Percentiles rank a stretch among this genome's conserved stretches.
Conservation (phyloP, 78 protist genomes). For the Cyanophora paradoxa region DNA sequence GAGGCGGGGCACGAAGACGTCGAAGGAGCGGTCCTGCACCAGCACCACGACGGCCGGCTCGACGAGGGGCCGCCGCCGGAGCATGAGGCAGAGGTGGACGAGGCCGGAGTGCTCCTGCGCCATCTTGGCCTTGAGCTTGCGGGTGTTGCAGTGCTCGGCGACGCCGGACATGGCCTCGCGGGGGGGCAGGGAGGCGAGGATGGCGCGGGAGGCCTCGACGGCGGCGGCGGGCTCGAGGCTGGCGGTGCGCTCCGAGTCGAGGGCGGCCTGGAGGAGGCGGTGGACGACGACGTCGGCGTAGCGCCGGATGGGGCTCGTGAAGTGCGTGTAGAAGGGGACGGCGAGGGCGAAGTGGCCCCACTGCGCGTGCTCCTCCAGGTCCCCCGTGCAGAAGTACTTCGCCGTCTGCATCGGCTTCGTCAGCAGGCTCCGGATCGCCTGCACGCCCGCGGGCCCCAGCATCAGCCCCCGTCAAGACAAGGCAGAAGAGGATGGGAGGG, state of each 20-base stretch:
- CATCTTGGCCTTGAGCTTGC: too few relatives aligned
- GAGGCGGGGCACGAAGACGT: too few relatives aligned
- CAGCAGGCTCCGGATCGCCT: background rate
- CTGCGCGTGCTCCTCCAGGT: background rate
- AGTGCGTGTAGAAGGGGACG: slow-evolving; percentile 90
- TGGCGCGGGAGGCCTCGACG: too few relatives aligned
- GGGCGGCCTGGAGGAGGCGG: background rate
- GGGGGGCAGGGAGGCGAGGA: too few relatives aligned
- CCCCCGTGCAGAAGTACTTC: background rate
- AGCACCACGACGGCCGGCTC: too few relatives aligned
- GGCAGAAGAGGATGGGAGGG: background rate
- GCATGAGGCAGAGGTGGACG: too few relatives aligned
- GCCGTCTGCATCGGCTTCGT: background rate
- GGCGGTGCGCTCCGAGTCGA: slow-evolving; percentile 19
- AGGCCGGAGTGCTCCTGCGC: too few relatives aligned
- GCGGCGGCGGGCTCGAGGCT: slow-evolving; percentile 48
- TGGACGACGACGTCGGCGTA: slow-evolving; percentile 28
- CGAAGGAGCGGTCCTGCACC: too few relatives aligned
- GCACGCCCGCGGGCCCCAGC: background rate
- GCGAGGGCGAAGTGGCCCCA: slow-evolving; percentile 73
- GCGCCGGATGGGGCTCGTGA: slow-evolving; percentile 92
- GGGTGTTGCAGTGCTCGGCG: too few relatives aligned
- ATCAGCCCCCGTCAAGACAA: background rate
- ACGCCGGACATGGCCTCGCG: too few relatives aligned
- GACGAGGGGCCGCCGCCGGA: too few relatives aligned